Evolutionary conservation across 129 eudicot genomes (phyloP).

Genomic region (Tanacetum coccineum): DNA sequence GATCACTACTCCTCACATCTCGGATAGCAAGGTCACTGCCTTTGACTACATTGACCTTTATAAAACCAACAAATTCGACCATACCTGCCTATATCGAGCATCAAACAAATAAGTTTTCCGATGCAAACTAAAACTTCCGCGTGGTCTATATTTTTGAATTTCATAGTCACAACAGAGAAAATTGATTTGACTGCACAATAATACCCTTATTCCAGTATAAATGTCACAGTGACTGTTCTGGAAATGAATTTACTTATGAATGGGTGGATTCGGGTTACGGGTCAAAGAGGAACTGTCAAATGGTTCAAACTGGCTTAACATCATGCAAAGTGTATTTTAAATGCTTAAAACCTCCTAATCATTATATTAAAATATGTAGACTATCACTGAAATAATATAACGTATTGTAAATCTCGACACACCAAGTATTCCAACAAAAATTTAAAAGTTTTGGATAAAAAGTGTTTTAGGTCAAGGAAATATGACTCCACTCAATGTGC

Average conservation of each 20-base stretch:
- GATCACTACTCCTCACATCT: constrained; percentile 87
- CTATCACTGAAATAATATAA: neutral
- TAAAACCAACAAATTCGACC: constrained; percentile 93
- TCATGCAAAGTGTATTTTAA: neutral
- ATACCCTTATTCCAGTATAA: neutral
- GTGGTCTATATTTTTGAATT: constrained; percentile 2
- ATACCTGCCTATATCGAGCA: constrained; percentile 76
- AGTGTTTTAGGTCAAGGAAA: neutral
- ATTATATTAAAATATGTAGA: neutral
- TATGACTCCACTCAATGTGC: no score
- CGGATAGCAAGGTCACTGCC: constrained; percentile 82
- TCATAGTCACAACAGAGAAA: neutral
- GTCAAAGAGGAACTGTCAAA: constrained; percentile 3
- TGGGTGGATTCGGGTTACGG: neutral
- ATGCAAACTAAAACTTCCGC: no score
- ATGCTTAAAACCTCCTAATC: neutral
- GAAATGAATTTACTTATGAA: neutral
- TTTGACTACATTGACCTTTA: constrained; percentile 81
- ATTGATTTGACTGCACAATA: neutral
- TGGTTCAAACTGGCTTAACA: neutral
- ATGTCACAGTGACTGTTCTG: neutral
- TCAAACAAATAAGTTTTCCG: constrained; percentile 16
- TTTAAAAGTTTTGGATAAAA: neutral
- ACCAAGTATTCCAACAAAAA: neutral
- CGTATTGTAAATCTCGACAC: neutral